A percentile compares a stretch with the other conserved stretches of the same genome.
Conservation (phyloP, 257 asterid genomes). For the Schizonepeta tenuifolia region DNA sequence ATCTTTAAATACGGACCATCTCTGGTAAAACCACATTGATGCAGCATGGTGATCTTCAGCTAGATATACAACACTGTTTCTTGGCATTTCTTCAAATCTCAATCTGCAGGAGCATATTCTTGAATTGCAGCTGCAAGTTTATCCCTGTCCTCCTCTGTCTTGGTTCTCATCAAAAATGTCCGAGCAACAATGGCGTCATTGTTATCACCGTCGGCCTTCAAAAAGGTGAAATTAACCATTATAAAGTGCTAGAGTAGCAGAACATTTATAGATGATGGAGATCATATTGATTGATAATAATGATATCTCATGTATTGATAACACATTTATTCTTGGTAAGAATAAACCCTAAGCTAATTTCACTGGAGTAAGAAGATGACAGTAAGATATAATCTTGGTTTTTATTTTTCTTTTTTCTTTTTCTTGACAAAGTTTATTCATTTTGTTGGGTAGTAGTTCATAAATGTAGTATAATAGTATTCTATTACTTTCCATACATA, state of each 20-base stretch:
- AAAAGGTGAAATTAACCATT: constrained; percentile 21
- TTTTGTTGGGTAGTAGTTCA: neutral
- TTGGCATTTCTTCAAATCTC: constrained; percentile 25
- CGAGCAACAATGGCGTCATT: constrained; percentile 62
- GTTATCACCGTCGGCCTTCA: constrained; percentile 65
- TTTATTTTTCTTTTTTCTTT: too few relatives aligned
- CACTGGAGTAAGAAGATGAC: too few relatives aligned
- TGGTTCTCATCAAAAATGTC: constrained; percentile 78
- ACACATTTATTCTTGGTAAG: too few relatives aligned
- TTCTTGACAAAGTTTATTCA: neutral
- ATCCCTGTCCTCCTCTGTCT: constrained; percentile 72
- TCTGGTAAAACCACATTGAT: constrained; percentile 12
- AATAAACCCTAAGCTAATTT: too few relatives aligned
- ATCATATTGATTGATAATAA: neutral
- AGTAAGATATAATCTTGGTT: too few relatives aligned
- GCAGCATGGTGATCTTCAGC: constrained; percentile 31
- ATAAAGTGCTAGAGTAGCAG: constrained; percentile 10
- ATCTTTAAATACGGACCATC: neutral
- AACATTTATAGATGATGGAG: neutral
- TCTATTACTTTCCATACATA: neutral
- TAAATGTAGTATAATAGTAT: neutral
- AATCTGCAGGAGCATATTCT: constrained; percentile 77
- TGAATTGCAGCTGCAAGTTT: constrained; percentile 78
- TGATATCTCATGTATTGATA: neutral
- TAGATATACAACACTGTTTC: constrained; percentile 51